phyloP scores from a whole-genome alignment of 2,329 filamentous ascomycete genomes.

The Aspergillus eucalypticola region DNA sequence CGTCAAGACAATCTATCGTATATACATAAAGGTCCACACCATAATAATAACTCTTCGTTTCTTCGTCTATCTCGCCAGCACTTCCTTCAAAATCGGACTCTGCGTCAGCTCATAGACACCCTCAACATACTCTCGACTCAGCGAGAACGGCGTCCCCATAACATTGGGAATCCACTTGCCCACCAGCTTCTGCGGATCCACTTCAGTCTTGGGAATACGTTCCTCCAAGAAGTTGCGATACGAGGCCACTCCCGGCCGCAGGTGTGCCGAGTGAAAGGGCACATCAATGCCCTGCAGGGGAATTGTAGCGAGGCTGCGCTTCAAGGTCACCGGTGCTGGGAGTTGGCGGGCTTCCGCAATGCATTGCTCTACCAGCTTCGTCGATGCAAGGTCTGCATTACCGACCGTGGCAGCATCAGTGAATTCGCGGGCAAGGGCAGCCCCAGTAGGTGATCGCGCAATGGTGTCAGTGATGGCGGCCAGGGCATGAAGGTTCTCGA shows the following conservation, averaged over 20 bases:
- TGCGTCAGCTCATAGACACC: not conserved
- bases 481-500: constrained; percentile 3
- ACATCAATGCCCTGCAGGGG: constrained; percentile 9
- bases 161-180: constrained; percentile 10
- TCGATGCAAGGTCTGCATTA: not conserved
- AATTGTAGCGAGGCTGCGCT: constrained; percentile 1
- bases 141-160: constrained; percentile 2
- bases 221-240: constrained; percentile 5
- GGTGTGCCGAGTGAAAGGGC: constrained; percentile 9
- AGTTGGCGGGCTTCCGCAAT: not conserved
- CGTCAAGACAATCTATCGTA: not conserved
- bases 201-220: not conserved
- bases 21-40: not conserved
- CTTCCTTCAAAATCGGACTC: not conserved
- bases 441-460: not conserved
- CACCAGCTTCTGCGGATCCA: constrained; percentile 6
- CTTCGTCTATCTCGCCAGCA: not conserved
- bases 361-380: not conserved
- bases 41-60: too few relatives aligned
- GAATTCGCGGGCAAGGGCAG: not conserved
- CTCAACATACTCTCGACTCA: not conserved
- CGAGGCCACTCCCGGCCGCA: constrained; percentile 2
- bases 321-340: not conserved
- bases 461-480: not conserved
- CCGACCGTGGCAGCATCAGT: not conserved